Percentiles rank a stretch among this genome's conserved stretches.
These are phyloP conservation scores for Candida oleophila DNA, from an alignment of 805 yeast species.

Conservation along the genomic window DNA sequence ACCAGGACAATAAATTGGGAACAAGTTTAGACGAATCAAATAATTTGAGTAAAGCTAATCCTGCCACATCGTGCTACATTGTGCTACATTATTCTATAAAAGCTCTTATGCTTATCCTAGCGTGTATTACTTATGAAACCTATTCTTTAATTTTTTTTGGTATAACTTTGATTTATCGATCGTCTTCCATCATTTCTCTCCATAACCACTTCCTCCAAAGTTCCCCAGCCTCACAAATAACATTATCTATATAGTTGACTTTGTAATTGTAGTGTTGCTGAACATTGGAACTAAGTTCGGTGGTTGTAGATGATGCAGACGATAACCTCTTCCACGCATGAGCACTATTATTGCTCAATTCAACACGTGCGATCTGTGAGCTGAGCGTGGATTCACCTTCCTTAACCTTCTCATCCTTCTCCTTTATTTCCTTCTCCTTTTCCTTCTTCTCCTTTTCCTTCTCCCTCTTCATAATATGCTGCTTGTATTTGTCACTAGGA, in stretches of 20 bases:
- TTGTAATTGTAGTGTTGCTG: constrained; percentile 29
- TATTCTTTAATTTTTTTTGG: too few species aligned
- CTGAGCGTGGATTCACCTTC: constrained; percentile 1
- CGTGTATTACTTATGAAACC: too few species aligned
- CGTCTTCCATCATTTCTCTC: constrained; percentile 38
- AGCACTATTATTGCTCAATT: background rate
- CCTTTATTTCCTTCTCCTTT: constrained; percentile 6
- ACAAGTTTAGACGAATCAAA: too few species aligned
- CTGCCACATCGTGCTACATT: too few species aligned
- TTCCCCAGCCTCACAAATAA: constrained; percentile 79
- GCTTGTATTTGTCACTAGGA: constrained; percentile 32
- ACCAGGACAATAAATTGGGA: too few species aligned
- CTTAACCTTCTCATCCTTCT: background rate
- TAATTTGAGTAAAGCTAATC: too few species aligned
- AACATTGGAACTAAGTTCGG: background rate
- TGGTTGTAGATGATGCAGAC: constrained; percentile 10
- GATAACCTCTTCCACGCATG: constrained; percentile 3
- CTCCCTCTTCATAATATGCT: constrained; percentile 15
- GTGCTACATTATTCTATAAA: too few species aligned
- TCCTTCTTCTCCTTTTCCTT: constrained; percentile 20
- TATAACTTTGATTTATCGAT: constrained; percentile 7
- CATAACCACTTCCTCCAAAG: constrained; percentile 83
- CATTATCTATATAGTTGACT: constrained; percentile 66
- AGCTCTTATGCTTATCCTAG: too few species aligned
- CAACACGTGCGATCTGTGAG: background rate